A percentile compares a stretch with the other conserved stretches of the same genome.
Conservation (phyloP, 1,284 basidiomycete genomes). For the Athelia psychrophila region DNA sequence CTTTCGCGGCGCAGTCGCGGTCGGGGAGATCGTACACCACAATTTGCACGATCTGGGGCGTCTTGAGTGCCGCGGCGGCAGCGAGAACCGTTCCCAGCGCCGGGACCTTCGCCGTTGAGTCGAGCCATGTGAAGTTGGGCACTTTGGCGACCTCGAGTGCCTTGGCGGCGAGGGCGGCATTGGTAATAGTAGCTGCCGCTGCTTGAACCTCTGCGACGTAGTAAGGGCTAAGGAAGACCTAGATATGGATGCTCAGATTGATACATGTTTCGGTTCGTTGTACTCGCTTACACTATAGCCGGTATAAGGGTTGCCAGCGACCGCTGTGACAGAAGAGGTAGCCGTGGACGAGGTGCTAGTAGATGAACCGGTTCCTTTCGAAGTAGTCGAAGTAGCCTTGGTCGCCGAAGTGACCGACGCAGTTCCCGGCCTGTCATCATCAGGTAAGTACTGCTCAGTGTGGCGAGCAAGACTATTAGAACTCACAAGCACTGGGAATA, state of each 20-base stretch:
- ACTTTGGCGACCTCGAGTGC: conserved; percentile 50
- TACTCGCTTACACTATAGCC: conserved; percentile 37
- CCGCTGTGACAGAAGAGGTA: conserved; percentile 16
- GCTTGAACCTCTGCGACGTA: conserved; percentile 49
- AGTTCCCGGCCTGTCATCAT: conserved; percentile 5
- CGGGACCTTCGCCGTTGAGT: conserved; percentile 49
- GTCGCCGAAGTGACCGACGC: conserved; percentile 16
- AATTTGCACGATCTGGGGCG: conserved; percentile 56
- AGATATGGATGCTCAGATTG: not conserved
- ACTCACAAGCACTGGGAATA: conserved; percentile 59
- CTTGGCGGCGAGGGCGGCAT: conserved; percentile 44
- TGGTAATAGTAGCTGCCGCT: conserved; percentile 47
- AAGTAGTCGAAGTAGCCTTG: conserved; percentile 14
- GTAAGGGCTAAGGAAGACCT: conserved; percentile 50
- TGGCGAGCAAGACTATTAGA: not conserved
- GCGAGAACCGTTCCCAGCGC: conserved; percentile 52
- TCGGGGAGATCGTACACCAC: conserved; percentile 51
- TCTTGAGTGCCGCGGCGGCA: conserved; percentile 42
- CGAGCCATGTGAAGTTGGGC: conserved; percentile 63
- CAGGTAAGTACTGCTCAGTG: conserved; percentile 9
- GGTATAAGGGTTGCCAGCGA: conserved; percentile 41
- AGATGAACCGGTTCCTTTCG: conserved; percentile 11
- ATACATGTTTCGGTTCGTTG: not conserved
- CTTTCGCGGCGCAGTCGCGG: not conserved
- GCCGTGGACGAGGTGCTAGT: conserved; percentile 21